Evolutionary conservation across 2,329 filamentous ascomycete genomes (phyloP).

Genomic region (Claviceps sp.): DNA sequence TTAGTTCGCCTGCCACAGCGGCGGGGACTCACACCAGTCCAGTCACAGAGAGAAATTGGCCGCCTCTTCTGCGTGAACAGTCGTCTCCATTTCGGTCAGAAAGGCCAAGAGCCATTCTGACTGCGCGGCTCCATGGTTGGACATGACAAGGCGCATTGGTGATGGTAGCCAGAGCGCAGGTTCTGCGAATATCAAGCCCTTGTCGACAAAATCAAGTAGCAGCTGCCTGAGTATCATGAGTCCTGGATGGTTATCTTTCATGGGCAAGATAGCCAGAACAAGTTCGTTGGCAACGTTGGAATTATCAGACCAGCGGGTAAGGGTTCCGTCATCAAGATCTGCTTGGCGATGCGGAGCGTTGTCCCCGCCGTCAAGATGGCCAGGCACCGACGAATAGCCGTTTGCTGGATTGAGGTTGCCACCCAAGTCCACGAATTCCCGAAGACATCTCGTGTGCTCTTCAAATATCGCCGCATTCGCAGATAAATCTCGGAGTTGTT

Average conservation of each 20-base stretch:
- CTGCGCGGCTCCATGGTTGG: background rate
- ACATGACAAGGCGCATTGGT: background rate
- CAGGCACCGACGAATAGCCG: background rate
- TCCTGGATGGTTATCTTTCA: background rate
- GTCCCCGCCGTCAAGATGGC: too few relatives aligned
- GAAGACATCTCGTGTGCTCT: background rate
- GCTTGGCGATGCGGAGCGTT: background rate
- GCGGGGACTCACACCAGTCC: background rate
- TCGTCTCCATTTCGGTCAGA: background rate
- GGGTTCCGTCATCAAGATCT: background rate
- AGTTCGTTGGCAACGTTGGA: background rate
- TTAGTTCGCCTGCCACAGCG: background rate
- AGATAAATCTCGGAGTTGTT: background rate
- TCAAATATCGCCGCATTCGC: too few relatives aligned
- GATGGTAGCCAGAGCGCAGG: background rate
- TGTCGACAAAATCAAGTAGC: background rate
- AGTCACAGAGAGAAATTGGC: background rate
- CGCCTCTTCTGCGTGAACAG: background rate
- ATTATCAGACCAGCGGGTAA: background rate
- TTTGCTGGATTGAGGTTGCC: background rate
- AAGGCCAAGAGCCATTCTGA: background rate
- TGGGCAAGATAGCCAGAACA: background rate
- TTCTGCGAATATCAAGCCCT: background rate
- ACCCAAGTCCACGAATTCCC: background rate
- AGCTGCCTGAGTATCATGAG: background rate